These are phyloP conservation scores for Cytospora chrysosperma DNA, from an alignment of 2,329 filamentous ascomycete species.

Conservation along the genomic window DNA sequence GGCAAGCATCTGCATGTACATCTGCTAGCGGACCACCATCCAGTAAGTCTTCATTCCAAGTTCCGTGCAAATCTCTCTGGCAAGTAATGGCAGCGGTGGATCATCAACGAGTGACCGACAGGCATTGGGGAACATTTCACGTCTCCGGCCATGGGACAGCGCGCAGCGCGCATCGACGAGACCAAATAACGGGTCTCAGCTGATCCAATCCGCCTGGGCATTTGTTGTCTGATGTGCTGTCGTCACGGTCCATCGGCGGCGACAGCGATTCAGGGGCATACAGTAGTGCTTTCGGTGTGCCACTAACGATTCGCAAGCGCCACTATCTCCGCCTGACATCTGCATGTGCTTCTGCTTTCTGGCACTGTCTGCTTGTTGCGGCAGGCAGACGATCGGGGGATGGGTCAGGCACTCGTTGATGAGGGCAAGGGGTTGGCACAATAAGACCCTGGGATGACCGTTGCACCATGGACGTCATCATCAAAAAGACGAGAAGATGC, in stretches of 20 bases:
- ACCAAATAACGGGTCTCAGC: slow-evolving; percentile 6
- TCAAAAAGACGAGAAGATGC: neutral
- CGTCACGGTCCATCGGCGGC: slow-evolving; percentile 1
- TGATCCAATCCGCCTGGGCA: slow-evolving; percentile 1
- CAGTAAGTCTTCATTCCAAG: neutral
- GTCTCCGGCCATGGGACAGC: neutral
- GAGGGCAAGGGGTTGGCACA: neutral
- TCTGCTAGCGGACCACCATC: neutral
- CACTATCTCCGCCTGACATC: slow-evolving; percentile 7
- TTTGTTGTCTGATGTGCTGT: slow-evolving; percentile 5
- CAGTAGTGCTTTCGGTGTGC: slow-evolving; percentile 8
- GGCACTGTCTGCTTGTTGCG: neutral
- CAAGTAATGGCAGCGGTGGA: neutral
- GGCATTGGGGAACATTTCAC: slow-evolving; percentile 5
- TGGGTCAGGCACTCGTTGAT: neutral
- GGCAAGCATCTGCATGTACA: slow-evolving; percentile 8
- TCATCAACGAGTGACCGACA: neutral
- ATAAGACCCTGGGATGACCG: neutral
- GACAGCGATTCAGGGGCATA: slow-evolving; percentile 13
- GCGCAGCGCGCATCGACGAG: slow-evolving; percentile 4
- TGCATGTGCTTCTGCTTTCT: neutral
- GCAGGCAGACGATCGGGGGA: neutral
- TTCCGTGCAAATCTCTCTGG: neutral
- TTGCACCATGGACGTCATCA: slow-evolving; percentile 16
- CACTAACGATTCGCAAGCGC: slow-evolving; percentile 9